These are phyloP conservation scores for Nakaseomyces kungkrabaensis DNA, from an alignment of 1,139 yeast species.

Conservation along the genomic window DNA sequence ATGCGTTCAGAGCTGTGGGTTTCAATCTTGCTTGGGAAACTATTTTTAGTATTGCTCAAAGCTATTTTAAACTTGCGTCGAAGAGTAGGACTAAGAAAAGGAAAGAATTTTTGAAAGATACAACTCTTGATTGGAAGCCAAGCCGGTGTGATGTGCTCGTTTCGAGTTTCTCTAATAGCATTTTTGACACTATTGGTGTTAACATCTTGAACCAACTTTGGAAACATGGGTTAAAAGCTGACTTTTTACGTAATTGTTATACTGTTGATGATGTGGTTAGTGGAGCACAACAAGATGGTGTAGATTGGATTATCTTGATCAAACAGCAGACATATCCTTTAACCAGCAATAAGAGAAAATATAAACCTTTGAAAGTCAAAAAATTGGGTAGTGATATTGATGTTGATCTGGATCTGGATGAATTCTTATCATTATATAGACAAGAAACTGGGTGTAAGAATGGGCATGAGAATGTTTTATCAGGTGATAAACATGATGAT, in stretches of 20 bases:
- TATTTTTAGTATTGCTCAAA: slow-evolving; percentile 41
- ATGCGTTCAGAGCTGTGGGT: slow-evolving; percentile 65
- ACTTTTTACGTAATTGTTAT: slow-evolving; percentile 42
- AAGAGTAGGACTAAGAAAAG: slow-evolving; percentile 30
- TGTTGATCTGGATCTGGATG: slow-evolving; percentile 59
- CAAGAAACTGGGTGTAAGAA: slow-evolving; percentile 29
- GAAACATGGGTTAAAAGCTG: slow-evolving; percentile 64
- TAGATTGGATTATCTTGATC: slow-evolving; percentile 63
- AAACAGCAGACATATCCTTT: slow-evolving; percentile 43
- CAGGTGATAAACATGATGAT: slow-evolving; percentile 16
- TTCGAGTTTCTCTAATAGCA: slow-evolving; percentile 46
- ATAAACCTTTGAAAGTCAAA: slow-evolving; percentile 66
- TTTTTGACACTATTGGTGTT: slow-evolving; percentile 49
- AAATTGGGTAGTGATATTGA: slow-evolving; percentile 53
- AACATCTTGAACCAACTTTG: slow-evolving; percentile 57
- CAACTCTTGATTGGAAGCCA: slow-evolving; percentile 36
- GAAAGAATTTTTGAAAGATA: slow-evolving; percentile 31
- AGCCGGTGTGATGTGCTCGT: slow-evolving; percentile 73
- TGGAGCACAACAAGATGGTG: slow-evolving; percentile 59
- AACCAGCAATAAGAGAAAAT: slow-evolving; percentile 37
- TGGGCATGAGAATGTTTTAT: slow-evolving; percentile 11
- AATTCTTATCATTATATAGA: slow-evolving; percentile 43
- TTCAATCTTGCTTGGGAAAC: slow-evolving; percentile 65
- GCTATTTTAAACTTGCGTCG: slow-evolving; percentile 33
- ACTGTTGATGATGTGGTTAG: slow-evolving; percentile 61